These are phyloP conservation scores for Filobasidium floriforme DNA, from an alignment of 768 basidiomycete genomes.

Conservation along the genomic window DNA sequence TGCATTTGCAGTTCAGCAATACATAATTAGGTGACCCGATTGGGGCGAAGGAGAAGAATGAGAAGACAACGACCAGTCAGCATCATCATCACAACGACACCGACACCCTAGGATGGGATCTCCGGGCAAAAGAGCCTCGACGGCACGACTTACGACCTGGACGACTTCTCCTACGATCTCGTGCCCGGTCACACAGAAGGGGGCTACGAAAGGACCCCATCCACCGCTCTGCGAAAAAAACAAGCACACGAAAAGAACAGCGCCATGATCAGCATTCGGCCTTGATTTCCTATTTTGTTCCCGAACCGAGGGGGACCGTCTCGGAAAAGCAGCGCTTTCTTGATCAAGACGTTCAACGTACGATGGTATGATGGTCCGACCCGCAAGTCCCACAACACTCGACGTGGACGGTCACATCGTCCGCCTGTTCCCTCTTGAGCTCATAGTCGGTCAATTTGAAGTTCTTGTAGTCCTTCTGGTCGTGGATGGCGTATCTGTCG, in stretches of 20 bases:
- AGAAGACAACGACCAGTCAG: neutral
- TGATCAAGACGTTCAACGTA: constrained; percentile 4
- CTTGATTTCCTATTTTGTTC: no score
- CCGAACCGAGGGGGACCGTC: no score
- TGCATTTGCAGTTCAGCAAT: no score
- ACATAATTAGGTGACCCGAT: neutral
- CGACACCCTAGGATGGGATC: neutral
- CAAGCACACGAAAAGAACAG: neutral
- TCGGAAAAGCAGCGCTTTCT: no score
- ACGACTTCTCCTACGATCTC: constrained; percentile 44
- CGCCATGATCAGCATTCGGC: neutral
- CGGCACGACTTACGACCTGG: constrained; percentile 26
- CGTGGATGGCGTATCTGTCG: constrained; percentile 24
- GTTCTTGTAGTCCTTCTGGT: constrained; percentile 40
- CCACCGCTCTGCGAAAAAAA: constrained; percentile 27
- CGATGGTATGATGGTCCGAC: constrained; percentile 43
- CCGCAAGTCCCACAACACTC: constrained; percentile 17
- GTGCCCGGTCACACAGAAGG: constrained; percentile 43
- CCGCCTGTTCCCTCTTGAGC: constrained; percentile 37
- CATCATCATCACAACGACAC: neutral
- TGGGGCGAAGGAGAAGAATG: neutral
- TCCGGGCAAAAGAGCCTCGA: neutral
- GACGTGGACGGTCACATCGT: constrained; percentile 41
- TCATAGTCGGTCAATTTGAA: constrained; percentile 43
- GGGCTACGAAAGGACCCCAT: constrained; percentile 40